phyloP scores from a whole-genome alignment of 2,329 filamentous ascomycete genomes.

The Diaporthe aspalathi region DNA sequence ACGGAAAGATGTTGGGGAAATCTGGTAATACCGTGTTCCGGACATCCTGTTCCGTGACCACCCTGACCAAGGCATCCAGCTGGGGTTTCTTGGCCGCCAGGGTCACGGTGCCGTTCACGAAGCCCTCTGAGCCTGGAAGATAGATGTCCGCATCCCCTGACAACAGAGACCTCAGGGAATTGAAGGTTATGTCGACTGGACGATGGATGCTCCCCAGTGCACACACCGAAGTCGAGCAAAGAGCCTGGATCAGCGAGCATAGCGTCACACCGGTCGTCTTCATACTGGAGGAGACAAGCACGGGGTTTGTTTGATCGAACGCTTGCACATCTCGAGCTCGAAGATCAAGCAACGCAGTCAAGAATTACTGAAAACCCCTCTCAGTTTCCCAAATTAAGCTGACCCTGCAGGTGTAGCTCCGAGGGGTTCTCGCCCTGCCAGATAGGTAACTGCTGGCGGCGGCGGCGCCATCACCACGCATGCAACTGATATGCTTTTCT shows the following conservation, averaged over 20 bases:
- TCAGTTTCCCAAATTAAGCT: neutral
- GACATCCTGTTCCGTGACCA: slow-evolving; percentile 42
- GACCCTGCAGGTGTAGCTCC: slow-evolving; percentile 11
- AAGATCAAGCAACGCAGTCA: neutral
- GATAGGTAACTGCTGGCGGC: neutral
- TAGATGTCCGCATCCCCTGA: slow-evolving; percentile 19
- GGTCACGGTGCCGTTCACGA: neutral
- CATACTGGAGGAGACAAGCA: too few species aligned
- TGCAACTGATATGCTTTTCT: neutral
- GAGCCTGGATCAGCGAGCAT: neutral
- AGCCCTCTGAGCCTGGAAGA: slow-evolving; percentile 6
- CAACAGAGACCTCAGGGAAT: slow-evolving; percentile 1
- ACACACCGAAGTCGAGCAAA: neutral
- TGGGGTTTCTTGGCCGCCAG: slow-evolving; percentile 31
- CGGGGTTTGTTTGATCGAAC: too few species aligned
- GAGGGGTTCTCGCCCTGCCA: neutral
- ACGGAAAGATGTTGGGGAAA: neutral
- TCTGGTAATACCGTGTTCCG: slow-evolving; percentile 39
- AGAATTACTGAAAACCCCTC: neutral
- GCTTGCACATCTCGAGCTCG: too few species aligned
- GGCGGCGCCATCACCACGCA: slow-evolving; percentile 5
- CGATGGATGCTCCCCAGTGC: neutral
- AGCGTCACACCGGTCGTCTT: neutral
- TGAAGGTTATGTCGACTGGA: neutral
- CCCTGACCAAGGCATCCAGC: slow-evolving; percentile 42